Evolutionary conservation across 768 basidiomycete species (phyloP).

Genomic region (Paxillus ammoniavirescens): DNA sequence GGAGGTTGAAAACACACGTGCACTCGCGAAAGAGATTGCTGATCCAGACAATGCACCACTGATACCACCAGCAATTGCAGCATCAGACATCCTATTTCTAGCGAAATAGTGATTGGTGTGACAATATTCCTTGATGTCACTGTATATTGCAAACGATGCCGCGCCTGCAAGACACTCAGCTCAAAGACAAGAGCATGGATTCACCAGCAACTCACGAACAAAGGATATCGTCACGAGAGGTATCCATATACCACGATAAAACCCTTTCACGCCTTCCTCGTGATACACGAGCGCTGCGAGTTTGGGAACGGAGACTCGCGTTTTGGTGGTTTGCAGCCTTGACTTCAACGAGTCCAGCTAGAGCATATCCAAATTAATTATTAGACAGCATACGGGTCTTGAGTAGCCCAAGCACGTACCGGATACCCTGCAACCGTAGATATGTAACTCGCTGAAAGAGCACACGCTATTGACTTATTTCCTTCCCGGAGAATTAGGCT

Average conservation of each 20-base stretch:
- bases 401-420: constrained; percentile 32
- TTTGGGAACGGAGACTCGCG: constrained; percentile 67
- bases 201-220: constrained; percentile 68
- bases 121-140: constrained; percentile 74
- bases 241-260: constrained; percentile 89
- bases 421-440: constrained; percentile 94
- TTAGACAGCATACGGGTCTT: neutral
- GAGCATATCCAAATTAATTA: neutral
- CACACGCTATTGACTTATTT: constrained; percentile 87
- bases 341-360: constrained; percentile 95
- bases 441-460: constrained; percentile 87
- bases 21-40: constrained; percentile 84
- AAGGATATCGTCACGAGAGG: constrained; percentile 95
- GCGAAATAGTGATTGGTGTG: constrained; percentile 56
- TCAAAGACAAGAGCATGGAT: constrained; percentile 4
- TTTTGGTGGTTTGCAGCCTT: constrained; percentile 82
- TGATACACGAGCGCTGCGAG: constrained; percentile 72
- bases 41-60: constrained; percentile 89
- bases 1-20: constrained; percentile 57
- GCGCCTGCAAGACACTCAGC: constrained; percentile 52
- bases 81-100: constrained; percentile 61
- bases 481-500: constrained; percentile 38
- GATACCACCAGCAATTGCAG: constrained; percentile 73
- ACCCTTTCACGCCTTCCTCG: constrained; percentile 86
- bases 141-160: constrained; percentile 90